Conservation (phyloP, 441 rosid genomes). For the Gossypium schwendimanii region DNA sequence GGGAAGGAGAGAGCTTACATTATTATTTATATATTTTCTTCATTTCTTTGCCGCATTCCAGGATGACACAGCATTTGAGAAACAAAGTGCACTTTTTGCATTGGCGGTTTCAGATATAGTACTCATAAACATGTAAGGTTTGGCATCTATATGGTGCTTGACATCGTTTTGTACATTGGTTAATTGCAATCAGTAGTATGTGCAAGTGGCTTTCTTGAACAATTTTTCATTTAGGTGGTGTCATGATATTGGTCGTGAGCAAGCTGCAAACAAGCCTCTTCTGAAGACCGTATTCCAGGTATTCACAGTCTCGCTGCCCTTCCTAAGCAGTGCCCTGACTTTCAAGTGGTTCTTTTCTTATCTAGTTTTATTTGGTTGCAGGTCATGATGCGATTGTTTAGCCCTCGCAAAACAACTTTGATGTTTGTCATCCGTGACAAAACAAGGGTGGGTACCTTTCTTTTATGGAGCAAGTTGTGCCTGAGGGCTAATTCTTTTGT, state of each 20-base stretch:
- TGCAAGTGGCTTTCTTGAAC: not conserved
- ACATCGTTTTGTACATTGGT: not conserved
- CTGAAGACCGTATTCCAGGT: slow-evolving; percentile 98
- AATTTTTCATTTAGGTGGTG: slow-evolving; percentile 61
- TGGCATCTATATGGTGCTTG: not conserved
- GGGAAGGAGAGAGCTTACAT: not conserved
- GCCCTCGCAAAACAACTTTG: slow-evolving; percentile 97
- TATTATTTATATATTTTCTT: slow-evolving; percentile 3
- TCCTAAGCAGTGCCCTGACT: not conserved
- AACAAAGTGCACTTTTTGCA: slow-evolving; percentile 99
- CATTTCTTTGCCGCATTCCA: slow-evolving; percentile 25
- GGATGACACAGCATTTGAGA: slow-evolving; percentile 99
- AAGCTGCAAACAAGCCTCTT: slow-evolving; percentile 96
- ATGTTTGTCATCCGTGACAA: slow-evolving; percentile 99
- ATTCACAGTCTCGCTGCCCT: slow-evolving; percentile 8
- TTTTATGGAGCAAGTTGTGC: slow-evolving; percentile 5
- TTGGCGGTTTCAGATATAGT: slow-evolving; percentile 97
- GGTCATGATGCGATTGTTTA: slow-evolving; percentile 99
- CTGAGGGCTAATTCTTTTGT: not conserved
- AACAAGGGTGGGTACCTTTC: slow-evolving; percentile 61
- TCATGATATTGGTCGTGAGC: slow-evolving; percentile 98
- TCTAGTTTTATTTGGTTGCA: slow-evolving; percentile 25
- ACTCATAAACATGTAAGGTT: slow-evolving; percentile 87
- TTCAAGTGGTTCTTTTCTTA: not conserved
- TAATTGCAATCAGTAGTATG: not conserved